Conservation (phyloP, 768 basidiomycete genomes). For the Xerocomus spinulosus region DNA sequence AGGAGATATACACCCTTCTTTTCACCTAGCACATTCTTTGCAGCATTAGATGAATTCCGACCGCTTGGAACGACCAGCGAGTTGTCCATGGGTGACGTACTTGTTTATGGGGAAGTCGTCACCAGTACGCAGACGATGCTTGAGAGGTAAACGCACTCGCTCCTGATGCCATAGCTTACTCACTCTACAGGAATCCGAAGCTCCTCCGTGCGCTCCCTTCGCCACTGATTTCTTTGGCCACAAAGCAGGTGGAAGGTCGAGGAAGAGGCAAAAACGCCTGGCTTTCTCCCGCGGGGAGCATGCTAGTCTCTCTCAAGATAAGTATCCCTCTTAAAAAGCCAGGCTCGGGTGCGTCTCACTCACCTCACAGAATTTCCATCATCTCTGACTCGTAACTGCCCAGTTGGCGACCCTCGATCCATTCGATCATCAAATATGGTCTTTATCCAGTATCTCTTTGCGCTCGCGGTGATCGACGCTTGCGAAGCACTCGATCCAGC, state of each 20-base stretch:
- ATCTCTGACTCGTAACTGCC: background rate
- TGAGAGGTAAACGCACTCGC: constrained; percentile 61
- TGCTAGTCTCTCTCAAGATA: constrained; percentile 52
- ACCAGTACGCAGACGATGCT: constrained; percentile 95
- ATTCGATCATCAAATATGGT: constrained; percentile 58
- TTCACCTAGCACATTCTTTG: constrained; percentile 58
- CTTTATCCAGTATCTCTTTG: constrained; percentile 91
- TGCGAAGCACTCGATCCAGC: constrained; percentile 56
- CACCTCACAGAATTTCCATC: background rate
- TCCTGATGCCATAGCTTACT: background rate
- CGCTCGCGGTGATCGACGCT: constrained; percentile 84
- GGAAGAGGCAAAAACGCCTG: constrained; percentile 88
- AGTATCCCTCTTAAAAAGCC: constrained; percentile 16
- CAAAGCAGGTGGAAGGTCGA: constrained; percentile 81
- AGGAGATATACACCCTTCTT: constrained; percentile 60
- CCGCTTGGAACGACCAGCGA: constrained; percentile 14
- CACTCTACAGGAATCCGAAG: constrained; percentile 58
- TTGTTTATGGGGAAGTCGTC: constrained; percentile 85
- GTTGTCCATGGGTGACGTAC: constrained; percentile 68
- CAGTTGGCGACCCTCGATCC: constrained; percentile 5
- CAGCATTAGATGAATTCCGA: constrained; percentile 37
- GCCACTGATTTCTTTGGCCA: constrained; percentile 79
- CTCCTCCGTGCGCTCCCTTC: constrained; percentile 66
- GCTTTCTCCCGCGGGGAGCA: constrained; percentile 88
- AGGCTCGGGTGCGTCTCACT: constrained; percentile 6